Conservation (phyloP, 1,284 basidiomycete genomes). For the Cutaneotrichosporon daszewskae region DNA sequence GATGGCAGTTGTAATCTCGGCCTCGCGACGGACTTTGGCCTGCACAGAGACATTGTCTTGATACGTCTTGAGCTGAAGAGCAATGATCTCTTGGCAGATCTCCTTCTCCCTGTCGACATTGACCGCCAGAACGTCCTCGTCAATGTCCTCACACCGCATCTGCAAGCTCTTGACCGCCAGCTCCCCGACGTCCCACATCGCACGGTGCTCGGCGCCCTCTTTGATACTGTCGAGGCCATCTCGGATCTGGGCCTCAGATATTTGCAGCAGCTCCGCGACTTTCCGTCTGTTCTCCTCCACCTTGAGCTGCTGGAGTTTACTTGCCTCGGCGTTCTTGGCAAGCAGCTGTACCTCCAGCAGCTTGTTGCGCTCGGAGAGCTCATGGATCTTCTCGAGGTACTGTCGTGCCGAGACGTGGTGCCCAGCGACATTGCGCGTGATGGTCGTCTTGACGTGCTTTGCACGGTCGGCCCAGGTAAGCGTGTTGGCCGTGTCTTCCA, state of each 20-base stretch:
- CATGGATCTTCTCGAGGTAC: slow-evolving; percentile 87
- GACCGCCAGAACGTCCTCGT: slow-evolving; percentile 40
- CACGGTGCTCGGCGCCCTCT: slow-evolving; percentile 71
- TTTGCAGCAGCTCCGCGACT: slow-evolving; percentile 62
- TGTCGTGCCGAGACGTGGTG: slow-evolving; percentile 87
- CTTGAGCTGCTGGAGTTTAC: slow-evolving; percentile 53
- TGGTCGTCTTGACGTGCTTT: slow-evolving; percentile 92
- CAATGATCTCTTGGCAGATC: slow-evolving; percentile 63
- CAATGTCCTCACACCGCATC: slow-evolving; percentile 61
- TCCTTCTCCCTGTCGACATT: slow-evolving; percentile 61
- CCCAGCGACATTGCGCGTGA: slow-evolving; percentile 83
- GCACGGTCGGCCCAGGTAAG: slow-evolving; percentile 92
- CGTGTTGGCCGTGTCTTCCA: slow-evolving; percentile 96
- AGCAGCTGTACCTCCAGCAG: slow-evolving; percentile 64
- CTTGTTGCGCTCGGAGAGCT: slow-evolving; percentile 45
- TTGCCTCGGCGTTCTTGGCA: slow-evolving; percentile 30
- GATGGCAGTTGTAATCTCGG: slow-evolving; percentile 72
- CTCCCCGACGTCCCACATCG: slow-evolving; percentile 69
- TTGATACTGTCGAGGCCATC: slow-evolving; percentile 63
- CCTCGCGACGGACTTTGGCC: slow-evolving; percentile 60
- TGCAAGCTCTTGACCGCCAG: slow-evolving; percentile 62
- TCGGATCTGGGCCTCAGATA: slow-evolving; percentile 63
- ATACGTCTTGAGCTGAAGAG: slow-evolving; percentile 64
- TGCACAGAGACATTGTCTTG: slow-evolving; percentile 59
- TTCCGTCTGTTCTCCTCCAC: slow-evolving; percentile 62